A percentile compares a stretch with the other conserved stretches of the same genome.
phyloP scores from a whole-genome alignment of 768 basidiomycete species.

The Atractiella rhizophila region DNA sequence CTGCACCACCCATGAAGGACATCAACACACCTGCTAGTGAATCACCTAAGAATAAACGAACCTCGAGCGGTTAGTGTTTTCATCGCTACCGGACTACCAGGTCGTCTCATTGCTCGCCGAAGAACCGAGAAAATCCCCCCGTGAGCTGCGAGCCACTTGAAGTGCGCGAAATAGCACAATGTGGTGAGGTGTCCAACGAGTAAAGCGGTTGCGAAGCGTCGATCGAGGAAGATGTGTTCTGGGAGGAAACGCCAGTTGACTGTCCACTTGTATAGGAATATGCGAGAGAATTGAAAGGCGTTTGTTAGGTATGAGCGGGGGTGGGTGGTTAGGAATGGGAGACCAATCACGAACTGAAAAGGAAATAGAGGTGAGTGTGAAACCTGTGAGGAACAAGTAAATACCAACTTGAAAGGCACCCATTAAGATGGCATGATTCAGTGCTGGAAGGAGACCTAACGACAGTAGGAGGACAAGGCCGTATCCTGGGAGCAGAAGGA shows the following conservation, averaged over 20 bases:
- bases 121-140: slow-evolving; percentile 41
- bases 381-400: not conserved
- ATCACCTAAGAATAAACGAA: not conserved
- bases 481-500: slow-evolving; percentile 72
- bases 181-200: slow-evolving; percentile 38
- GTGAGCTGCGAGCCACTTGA: slow-evolving; percentile 48
- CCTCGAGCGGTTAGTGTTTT: not conserved
- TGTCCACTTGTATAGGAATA: slow-evolving; percentile 87
- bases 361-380: slow-evolving; percentile 14
- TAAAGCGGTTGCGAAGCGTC: slow-evolving; percentile 35
- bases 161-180: slow-evolving; percentile 42
- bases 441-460: slow-evolving; percentile 16
- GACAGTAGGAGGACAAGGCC: slow-evolving; percentile 35
- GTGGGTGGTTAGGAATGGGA: slow-evolving; percentile 41
- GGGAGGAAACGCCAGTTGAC: slow-evolving; percentile 85
- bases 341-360: slow-evolving; percentile 38
- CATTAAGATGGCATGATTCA: slow-evolving; percentile 15
- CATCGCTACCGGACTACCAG: slow-evolving; percentile 23
- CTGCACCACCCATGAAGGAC: slow-evolving; percentile 24
- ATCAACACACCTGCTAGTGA: not conserved
- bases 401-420: slow-evolving; percentile 16
- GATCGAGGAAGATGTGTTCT: slow-evolving; percentile 48
- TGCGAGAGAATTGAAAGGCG: slow-evolving; percentile 66
- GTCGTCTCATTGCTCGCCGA: slow-evolving; percentile 30
- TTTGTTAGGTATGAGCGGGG: slow-evolving; percentile 39